Evolutionary conservation across 2,329 filamentous ascomycete species (phyloP).

Genomic region (Aspergillus brasiliensis): DNA sequence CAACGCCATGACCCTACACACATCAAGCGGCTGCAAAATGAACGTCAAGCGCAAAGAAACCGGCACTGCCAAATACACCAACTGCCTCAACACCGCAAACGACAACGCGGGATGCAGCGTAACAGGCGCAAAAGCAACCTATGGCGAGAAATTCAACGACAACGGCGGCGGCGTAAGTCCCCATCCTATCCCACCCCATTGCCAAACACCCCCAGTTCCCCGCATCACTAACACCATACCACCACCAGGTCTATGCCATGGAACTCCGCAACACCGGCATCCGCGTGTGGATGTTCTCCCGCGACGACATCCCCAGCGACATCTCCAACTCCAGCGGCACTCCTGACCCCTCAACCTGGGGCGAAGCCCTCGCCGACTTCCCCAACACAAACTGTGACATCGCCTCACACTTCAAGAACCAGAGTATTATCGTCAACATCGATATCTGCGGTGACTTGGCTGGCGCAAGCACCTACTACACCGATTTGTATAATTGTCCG

Average conservation of each 20-base stretch:
- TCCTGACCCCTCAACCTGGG: slow-evolving; percentile 66
- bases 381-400: slow-evolving; percentile 65
- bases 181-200: neutral
- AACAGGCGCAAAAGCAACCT: slow-evolving; percentile 45
- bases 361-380: slow-evolving; percentile 66
- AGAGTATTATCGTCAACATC: slow-evolving; percentile 68
- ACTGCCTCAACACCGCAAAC: slow-evolving; percentile 57
- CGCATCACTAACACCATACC: neutral
- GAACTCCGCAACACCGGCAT: slow-evolving; percentile 65
- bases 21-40: slow-evolving; percentile 56
- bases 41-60: slow-evolving; percentile 57
- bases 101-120: slow-evolving; percentile 63
- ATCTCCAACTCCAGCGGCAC: slow-evolving; percentile 46
- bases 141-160: slow-evolving; percentile 56
- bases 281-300: slow-evolving; percentile 63
- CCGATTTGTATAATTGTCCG: slow-evolving; percentile 44
- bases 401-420: slow-evolving; percentile 61
- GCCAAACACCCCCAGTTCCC: neutral
- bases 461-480: slow-evolving; percentile 37
- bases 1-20: slow-evolving; percentile 64
- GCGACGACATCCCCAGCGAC: slow-evolving; percentile 53
- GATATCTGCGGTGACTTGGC: slow-evolving; percentile 64
- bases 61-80: slow-evolving; percentile 45
- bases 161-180: slow-evolving; percentile 54
- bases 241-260: slow-evolving; percentile 55